Evolutionary conservation across 805 yeast genomes (phyloP).

Genomic region (Saccharomycopsis vini): DNA sequence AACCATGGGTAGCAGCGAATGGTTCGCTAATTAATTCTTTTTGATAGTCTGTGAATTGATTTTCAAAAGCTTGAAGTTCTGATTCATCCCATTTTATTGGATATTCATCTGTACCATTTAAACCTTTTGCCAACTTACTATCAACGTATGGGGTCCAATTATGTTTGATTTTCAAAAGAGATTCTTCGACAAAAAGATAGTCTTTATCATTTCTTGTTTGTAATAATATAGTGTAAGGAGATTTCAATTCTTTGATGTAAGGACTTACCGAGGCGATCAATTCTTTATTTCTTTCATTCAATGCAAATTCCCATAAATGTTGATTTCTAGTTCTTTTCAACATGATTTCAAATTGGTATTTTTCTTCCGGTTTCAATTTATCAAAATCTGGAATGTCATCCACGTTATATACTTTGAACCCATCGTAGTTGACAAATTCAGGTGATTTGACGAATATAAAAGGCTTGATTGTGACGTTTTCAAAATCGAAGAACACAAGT

Average conservation of each 20-base stretch:
- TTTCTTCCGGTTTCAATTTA: constrained; percentile 58
- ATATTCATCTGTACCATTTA: constrained; percentile 35
- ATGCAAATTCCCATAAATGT: constrained; percentile 72
- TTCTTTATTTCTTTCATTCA: constrained; percentile 55
- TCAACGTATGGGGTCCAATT: constrained; percentile 62
- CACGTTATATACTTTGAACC: constrained; percentile 75
- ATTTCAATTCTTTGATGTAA: constrained; percentile 57
- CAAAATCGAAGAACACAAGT: constrained; percentile 69
- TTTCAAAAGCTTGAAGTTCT: constrained; percentile 49
- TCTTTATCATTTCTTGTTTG: constrained; percentile 50
- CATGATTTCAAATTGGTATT: constrained; percentile 78
- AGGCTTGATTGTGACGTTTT: constrained; percentile 73
- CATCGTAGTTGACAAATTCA: constrained; percentile 74
- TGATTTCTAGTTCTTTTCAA: constrained; percentile 86
- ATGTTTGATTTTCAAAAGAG: constrained; percentile 53
- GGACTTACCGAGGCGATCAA: constrained; percentile 82
- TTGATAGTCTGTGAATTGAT: constrained; percentile 58
- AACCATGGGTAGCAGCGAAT: constrained; percentile 84
- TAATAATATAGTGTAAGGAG: constrained; percentile 52
- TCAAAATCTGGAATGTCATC: constrained; percentile 65
- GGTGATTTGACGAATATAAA: constrained; percentile 74
- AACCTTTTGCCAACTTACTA: constrained; percentile 40
- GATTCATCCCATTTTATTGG: constrained; percentile 57
- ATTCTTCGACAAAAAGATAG: constrained; percentile 55
- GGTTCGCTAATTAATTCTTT: constrained; percentile 60